These are phyloP conservation scores for Naganishia kalamii DNA, from an alignment of 768 basidiomycete species.

Conservation along the genomic window DNA sequence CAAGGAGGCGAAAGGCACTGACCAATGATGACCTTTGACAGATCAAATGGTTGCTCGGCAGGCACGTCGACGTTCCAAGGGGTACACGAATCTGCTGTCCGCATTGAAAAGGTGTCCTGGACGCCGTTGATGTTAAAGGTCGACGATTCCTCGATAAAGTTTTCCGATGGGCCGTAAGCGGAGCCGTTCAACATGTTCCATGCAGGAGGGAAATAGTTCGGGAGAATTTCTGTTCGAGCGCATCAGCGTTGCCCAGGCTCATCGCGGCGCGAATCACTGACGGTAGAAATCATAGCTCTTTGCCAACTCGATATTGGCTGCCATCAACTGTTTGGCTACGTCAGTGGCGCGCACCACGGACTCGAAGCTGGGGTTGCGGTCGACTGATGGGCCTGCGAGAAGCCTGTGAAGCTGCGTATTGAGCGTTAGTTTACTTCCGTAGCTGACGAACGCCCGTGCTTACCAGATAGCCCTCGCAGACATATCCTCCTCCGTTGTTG, in stretches of 20 bases:
- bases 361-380: conserved; percentile 50
- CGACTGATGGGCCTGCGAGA: conserved; percentile 50
- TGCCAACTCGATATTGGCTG: conserved; percentile 50
- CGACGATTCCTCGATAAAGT: background rate
- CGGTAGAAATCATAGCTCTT: conserved; percentile 9
- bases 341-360: conserved; percentile 55
- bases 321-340: conserved; percentile 59
- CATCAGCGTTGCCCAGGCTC: background rate
- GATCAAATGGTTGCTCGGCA: conserved; percentile 7
- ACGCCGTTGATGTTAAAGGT: conserved; percentile 13
- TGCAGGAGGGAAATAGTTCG: background rate
- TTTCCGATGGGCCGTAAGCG: conserved; percentile 1
- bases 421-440: background rate
- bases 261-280: background rate
- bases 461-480: conserved; percentile 48
- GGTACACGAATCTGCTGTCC: conserved; percentile 14
- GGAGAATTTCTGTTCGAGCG: background rate
- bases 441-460: background rate
- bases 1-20: too few species aligned
- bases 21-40: conserved; percentile 12
- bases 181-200: conserved; percentile 2
- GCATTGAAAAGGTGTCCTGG: background rate
- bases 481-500: conserved; percentile 62
- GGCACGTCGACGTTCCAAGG: conserved; percentile 9
- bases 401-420: conserved; percentile 52